These are phyloP conservation scores for Irpex rosettiformis DNA, from an alignment of 1,284 basidiomycete genomes.

Conservation along the genomic window DNA sequence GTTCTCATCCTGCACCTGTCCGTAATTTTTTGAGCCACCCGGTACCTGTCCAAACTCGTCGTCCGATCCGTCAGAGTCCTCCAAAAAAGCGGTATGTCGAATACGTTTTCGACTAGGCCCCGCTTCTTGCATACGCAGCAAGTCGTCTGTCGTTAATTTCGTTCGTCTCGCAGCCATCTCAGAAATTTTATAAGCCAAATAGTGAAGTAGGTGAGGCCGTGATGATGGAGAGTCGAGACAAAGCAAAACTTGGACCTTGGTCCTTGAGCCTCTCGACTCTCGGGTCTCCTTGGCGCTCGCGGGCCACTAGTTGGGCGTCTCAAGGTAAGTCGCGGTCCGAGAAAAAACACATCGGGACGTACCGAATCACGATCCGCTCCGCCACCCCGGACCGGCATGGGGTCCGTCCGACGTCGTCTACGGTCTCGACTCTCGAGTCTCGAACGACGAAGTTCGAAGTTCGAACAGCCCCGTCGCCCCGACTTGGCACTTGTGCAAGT, in stretches of 20 bases:
- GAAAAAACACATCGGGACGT: not conserved
- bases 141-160: conserved; percentile 32
- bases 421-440: too few species aligned
- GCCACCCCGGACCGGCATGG: too few species aligned
- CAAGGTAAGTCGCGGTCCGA: too few species aligned
- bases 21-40: not conserved
- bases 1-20: conserved; percentile 11
- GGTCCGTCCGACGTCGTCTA: too few species aligned
- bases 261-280: too few species aligned
- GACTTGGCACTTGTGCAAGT: not conserved
- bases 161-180: conserved; percentile 29
- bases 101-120: conserved; percentile 27
- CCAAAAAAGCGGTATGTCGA: conserved; percentile 12
- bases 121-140: conserved; percentile 37
- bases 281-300: too few species aligned
- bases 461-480: too few species aligned
- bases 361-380: too few species aligned
- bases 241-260: not conserved
- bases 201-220: not conserved
- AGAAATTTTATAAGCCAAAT: not conserved
- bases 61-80: conserved; percentile 15
- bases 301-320: too few species aligned
- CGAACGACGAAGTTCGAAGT: too few species aligned
- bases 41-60: conserved; percentile 4
- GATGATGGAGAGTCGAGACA: not conserved